Conservation (phyloP, 2,329 filamentous ascomycete genomes). For the Cordyceps fumosorosea region DNA sequence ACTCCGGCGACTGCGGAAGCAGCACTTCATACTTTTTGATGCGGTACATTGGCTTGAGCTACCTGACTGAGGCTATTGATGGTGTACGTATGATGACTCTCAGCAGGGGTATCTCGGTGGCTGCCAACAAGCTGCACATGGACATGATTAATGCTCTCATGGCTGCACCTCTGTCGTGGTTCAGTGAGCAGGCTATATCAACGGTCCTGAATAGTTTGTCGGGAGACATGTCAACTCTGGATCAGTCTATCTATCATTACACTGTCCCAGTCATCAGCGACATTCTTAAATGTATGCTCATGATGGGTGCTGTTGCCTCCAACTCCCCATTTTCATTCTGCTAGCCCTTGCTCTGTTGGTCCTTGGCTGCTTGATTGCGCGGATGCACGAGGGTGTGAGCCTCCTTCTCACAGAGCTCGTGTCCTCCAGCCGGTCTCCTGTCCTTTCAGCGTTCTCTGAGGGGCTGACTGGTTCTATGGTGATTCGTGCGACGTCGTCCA, state of each 20-base stretch:
- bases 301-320: conserved; percentile 38
- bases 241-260: conserved; percentile 21
- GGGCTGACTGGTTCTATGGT: conserved; percentile 43
- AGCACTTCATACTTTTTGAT: conserved; percentile 35
- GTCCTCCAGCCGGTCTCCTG: conserved; percentile 42
- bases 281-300: not conserved
- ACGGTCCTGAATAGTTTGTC: conserved; percentile 49
- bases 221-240: conserved; percentile 49
- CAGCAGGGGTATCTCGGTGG: conserved; percentile 49
- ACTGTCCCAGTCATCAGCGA: conserved; percentile 2
- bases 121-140: conserved; percentile 44
- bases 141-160: conserved; percentile 46
- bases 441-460: conserved; percentile 51
- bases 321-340: conserved; percentile 44
- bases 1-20: conserved; percentile 34
- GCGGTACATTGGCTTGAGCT: conserved; percentile 32
- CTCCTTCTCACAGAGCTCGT: conserved; percentile 38
- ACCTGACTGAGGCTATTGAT: not conserved
- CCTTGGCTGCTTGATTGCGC: conserved; percentile 38
- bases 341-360: conserved; percentile 38
- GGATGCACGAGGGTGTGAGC: conserved; percentile 43
- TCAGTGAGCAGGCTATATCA: conserved; percentile 45
- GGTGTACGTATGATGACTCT: conserved; percentile 33
- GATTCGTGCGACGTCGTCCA: conserved; percentile 43
- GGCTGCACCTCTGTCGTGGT: conserved; percentile 50